A percentile compares a stretch with the other conserved stretches of the same genome.
These are phyloP conservation scores for Simplicillium sp. DNA, from an alignment of 2,329 filamentous ascomycete species.

Conservation along the genomic window DNA sequence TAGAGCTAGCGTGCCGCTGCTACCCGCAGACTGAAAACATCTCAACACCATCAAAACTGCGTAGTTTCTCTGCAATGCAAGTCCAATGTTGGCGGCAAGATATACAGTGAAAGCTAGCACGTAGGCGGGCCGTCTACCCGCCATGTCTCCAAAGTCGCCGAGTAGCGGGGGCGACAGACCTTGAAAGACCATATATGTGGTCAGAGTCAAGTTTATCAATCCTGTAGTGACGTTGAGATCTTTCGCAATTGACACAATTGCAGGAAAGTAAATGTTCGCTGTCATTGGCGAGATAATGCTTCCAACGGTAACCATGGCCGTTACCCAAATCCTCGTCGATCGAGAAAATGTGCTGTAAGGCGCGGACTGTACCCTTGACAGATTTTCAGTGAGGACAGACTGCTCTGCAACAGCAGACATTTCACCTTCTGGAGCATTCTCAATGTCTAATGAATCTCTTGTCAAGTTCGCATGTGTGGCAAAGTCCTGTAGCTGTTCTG, in stretches of 20 bases:
- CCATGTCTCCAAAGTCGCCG: constrained; percentile 51
- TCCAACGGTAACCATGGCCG: constrained; percentile 40
- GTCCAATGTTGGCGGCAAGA: constrained; percentile 46
- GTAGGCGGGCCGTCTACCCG: constrained; percentile 53
- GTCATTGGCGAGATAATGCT: constrained; percentile 49
- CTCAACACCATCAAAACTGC: constrained; percentile 50
- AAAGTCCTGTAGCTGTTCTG: too few species aligned
- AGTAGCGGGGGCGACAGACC: constrained; percentile 51
- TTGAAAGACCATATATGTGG: constrained; percentile 56
- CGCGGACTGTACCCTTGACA: constrained; percentile 6
- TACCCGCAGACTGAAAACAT: constrained; percentile 54
- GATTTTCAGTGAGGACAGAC: not conserved
- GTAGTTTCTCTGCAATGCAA: constrained; percentile 48
- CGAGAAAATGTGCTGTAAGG: constrained; percentile 25
- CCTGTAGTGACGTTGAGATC: constrained; percentile 27
- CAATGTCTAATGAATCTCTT: too few species aligned
- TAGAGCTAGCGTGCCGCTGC: constrained; percentile 61
- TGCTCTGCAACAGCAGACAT: too few species aligned
- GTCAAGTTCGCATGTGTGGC: too few species aligned
- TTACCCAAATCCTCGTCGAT: constrained; percentile 32
- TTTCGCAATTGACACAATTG: constrained; percentile 26
- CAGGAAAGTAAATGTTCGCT: constrained; percentile 47
- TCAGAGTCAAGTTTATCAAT: constrained; percentile 40
- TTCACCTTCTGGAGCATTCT: too few species aligned
- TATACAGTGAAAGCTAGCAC: constrained; percentile 49